Conservation (phyloP, 2,329 filamentous ascomycete species). For the Pseudovirgaria hyperparasitica region DNA sequence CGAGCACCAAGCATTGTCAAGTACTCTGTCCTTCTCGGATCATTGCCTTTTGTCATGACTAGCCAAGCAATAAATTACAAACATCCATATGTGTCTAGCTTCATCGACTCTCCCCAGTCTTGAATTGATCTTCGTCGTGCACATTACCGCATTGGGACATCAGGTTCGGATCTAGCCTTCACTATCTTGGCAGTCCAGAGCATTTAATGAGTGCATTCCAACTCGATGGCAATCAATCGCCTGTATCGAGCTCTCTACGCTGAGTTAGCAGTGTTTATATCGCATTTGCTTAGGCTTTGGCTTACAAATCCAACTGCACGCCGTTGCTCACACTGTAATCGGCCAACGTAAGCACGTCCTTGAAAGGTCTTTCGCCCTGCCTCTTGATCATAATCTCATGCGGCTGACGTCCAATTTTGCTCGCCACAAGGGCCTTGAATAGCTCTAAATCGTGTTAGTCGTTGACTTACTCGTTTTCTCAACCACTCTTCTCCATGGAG, state of each 20-base stretch:
- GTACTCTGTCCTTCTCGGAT: too few relatives aligned
- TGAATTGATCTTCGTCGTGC: too few relatives aligned
- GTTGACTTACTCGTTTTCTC: conserved; percentile 5
- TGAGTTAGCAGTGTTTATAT: not conserved
- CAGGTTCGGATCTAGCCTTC: too few relatives aligned
- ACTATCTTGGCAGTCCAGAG: conserved; percentile 1
- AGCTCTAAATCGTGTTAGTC: conserved; percentile 35
- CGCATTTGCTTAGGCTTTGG: not conserved
- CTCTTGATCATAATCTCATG: conserved; percentile 87
- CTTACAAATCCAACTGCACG: conserved; percentile 44
- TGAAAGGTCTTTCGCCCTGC: conserved; percentile 87
- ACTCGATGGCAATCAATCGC: conserved; percentile 4
- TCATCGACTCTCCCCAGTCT: too few relatives aligned
- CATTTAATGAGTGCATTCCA: not conserved
- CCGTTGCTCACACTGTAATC: conserved; percentile 94
- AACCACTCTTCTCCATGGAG: not conserved
- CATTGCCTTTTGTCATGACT: too few relatives aligned
- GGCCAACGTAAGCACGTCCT: conserved; percentile 73
- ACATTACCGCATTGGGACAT: too few relatives aligned
- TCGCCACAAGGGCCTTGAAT: conserved; percentile 86
- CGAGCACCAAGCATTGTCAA: too few relatives aligned
- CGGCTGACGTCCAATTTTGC: conserved; percentile 74
- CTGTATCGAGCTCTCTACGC: conserved; percentile 6
- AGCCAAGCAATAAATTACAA: too few relatives aligned
- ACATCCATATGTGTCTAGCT: too few relatives aligned